Percentiles rank a stretch among this genome's conserved stretches.
phyloP scores from a whole-genome alignment of 805 yeast species.

The Metschnikowia gruessii region DNA sequence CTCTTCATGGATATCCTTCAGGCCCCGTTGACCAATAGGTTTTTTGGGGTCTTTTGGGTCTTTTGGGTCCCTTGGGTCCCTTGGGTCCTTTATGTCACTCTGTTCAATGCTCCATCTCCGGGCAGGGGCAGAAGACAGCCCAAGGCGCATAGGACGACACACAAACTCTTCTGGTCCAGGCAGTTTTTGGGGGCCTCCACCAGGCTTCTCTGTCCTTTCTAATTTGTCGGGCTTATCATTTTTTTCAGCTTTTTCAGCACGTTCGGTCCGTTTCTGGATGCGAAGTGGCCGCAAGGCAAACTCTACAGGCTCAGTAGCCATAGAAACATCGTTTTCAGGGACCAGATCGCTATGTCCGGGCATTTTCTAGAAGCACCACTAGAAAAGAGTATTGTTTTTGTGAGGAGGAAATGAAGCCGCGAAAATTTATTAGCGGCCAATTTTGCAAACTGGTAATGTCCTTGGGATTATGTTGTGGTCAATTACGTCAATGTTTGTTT shows the following conservation, averaged over 20 bases:
- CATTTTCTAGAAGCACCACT: too few species aligned
- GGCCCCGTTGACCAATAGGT: not conserved
- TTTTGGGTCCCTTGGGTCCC: not conserved
- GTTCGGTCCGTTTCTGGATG: constrained; percentile 9
- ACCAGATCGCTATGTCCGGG: too few species aligned
- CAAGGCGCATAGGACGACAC: constrained; percentile 36
- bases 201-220: not conserved
- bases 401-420: too few species aligned
- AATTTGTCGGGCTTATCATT: not conserved
- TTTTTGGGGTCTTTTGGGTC: not conserved
- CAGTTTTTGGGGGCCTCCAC: not conserved
- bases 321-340: too few species aligned
- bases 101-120: not conserved
- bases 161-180: constrained; percentile 30
- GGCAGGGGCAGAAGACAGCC: constrained; percentile 16
- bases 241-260: not conserved
- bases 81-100: not conserved
- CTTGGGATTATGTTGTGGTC: too few species aligned
- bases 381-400: too few species aligned
- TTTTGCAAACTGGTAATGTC: too few species aligned
- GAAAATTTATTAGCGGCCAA: too few species aligned
- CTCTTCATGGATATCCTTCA: not conserved
- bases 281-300: constrained; percentile 15
- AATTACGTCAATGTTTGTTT: too few species aligned
- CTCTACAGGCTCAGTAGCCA: not conserved